Evolutionary conservation across 768 basidiomycete genomes (phyloP), one percentile per base, ranked within the genome.

Genomic region (Mycena albidolilacea): DNA sequence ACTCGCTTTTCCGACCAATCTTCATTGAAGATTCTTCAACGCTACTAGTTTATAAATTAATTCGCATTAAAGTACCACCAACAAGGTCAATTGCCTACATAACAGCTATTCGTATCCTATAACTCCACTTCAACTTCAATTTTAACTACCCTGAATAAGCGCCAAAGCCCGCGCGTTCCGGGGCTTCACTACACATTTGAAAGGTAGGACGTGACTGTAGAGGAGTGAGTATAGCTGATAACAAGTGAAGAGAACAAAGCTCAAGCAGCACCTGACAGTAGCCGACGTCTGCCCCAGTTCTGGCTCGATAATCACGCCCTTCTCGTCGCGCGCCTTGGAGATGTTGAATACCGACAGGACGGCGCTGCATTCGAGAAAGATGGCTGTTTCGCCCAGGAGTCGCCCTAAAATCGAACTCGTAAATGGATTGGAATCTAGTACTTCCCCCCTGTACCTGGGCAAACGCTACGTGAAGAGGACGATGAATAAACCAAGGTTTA

Each of bases 321-420:
- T 52, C 21, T 30, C 30, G 30, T 66, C 48, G 19, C 6, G 46
- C 5, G 44, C 37, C 58, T 66, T 66, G 12, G 70, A 66, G 38
- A 71, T 71, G 11, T 71, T 54, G 59, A 71, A 71, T 9, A 66
- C 64, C 1, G 70, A 39, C 10, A 71, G 70, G 17, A 62, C 38
- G 9, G 59, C 59, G 15, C 58, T 66, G 64, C 70, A 71, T 7
- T 46, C 48, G 21, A 71, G 14, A 39, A 66, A 71, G 1, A 71
- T 7, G 7, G 52, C 39, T 0, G 70, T 52, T 6, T 71, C 59
- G 14, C 46, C 70, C 2, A 71, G 64, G 0, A 61, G 23, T 23
- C 12, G 41, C 7, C 70, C 70, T 71, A 43, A 17, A 52, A 62
- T 39, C 23, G 9, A 55, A 17, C 30, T 17, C 5, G n/a, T 30